phyloP scores from a whole-genome alignment of 306 rosid genomes.

The Vigna reflexopilosa region DNA sequence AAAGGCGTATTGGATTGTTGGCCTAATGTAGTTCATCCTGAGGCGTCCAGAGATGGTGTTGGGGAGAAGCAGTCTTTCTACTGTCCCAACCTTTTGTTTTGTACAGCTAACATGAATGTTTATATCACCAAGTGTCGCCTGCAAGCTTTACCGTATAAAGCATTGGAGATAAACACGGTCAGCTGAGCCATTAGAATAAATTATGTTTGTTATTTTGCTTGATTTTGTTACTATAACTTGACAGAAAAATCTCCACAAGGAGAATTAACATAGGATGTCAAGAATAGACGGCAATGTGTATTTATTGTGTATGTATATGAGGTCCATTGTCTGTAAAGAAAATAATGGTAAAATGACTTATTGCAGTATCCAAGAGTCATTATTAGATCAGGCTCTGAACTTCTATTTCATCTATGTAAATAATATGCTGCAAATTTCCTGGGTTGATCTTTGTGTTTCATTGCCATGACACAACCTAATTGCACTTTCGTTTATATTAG shows the following conservation, averaged over 20 bases:
- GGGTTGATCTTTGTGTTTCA: not conserved
- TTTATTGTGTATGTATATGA: constrained; percentile 49
- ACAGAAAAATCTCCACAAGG: constrained; percentile 47
- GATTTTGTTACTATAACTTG: constrained; percentile 36
- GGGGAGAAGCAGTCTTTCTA: constrained; percentile 37
- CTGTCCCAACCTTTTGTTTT: constrained; percentile 54
- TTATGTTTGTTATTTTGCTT: constrained; percentile 39
- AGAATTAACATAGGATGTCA: constrained; percentile 54
- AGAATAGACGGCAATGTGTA: constrained; percentile 49
- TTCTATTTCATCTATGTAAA: constrained; percentile 62
- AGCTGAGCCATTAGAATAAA: constrained; percentile 47
- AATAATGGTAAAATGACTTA: constrained; percentile 64
- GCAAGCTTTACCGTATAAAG: constrained; percentile 43
- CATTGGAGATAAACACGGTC: constrained; percentile 69
- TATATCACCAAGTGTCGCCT: constrained; percentile 49
- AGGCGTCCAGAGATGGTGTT: constrained; percentile 42
- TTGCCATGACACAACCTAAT: too few species aligned
- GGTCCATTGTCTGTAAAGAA: constrained; percentile 59
- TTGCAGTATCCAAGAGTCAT: constrained; percentile 49
- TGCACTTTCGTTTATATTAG: not conserved
- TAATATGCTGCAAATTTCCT: constrained; percentile 63
- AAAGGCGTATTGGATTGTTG: constrained; percentile 88
- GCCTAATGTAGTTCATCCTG: constrained; percentile 59
- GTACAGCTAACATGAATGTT: constrained; percentile 78
- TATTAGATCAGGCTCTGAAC: constrained; percentile 48